Percentiles rank a stretch among this genome's conserved stretches.
Conservation (phyloP, 176 grass and related monocot species). For the Triticum urartu region DNA sequence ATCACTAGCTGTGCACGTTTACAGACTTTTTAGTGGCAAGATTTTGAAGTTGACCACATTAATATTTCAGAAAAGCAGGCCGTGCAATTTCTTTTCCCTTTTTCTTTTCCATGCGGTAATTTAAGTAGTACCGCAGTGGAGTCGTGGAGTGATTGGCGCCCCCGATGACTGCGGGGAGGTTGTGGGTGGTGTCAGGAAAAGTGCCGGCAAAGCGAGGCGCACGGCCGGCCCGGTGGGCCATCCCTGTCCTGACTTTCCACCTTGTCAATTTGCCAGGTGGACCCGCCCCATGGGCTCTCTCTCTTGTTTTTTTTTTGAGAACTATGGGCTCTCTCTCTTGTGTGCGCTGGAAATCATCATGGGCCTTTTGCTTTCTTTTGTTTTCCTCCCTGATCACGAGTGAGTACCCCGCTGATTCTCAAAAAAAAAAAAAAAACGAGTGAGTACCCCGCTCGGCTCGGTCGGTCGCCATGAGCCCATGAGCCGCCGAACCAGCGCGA, state of each 20-base stretch:
- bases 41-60: too few species aligned
- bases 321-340: too few species aligned
- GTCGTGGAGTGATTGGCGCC: neutral
- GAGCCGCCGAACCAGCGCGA: neutral
- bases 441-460: neutral
- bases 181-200: conserved; percentile 45
- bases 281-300: neutral
- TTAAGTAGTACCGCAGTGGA: neutral
- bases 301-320: too few species aligned
- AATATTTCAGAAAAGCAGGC: neutral
- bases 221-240: conserved; percentile 55
- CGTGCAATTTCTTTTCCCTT: too few species aligned
- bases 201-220: conserved; percentile 50
- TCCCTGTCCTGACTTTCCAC: neutral
- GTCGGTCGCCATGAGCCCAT: neutral
- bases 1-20: too few species aligned
- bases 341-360: conserved; percentile 28
- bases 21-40: too few species aligned
- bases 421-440: too few species aligned
- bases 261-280: neutral
- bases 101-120: too few species aligned
- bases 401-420: neutral
- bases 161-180: conserved; percentile 44
- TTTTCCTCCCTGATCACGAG: neutral
- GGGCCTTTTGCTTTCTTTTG: neutral